Conservation (phyloP, 1,139 yeast genomes). For the Candida tropicalis region DNA sequence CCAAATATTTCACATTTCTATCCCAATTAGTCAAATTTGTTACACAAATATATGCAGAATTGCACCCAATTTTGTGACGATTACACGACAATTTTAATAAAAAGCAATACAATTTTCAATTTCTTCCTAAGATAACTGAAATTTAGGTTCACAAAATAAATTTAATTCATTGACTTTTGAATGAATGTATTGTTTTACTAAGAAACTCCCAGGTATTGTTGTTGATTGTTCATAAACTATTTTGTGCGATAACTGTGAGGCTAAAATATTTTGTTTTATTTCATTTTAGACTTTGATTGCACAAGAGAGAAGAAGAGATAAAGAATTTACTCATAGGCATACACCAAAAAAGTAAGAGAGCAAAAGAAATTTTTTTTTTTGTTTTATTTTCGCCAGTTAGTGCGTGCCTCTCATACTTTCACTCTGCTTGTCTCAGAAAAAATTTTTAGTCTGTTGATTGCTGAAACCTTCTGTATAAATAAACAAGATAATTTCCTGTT, state of each 20-base stretch:
- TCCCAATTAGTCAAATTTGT: not conserved
- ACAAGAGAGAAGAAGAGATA: not conserved
- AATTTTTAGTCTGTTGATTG: too few species aligned
- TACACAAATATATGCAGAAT: not conserved
- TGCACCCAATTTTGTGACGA: not conserved
- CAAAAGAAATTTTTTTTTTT: not conserved
- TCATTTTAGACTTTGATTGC: not conserved
- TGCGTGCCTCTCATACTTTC: not conserved
- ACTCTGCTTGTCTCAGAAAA: constrained; percentile 4
- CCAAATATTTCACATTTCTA: not conserved
- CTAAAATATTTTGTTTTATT: not conserved
- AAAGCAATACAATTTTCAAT: too few species aligned
- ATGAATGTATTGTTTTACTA: too few species aligned
- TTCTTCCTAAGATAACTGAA: too few species aligned
- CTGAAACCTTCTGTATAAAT: constrained; percentile 4
- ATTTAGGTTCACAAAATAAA: too few species aligned
- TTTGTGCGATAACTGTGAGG: not conserved
- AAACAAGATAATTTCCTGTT: not conserved
- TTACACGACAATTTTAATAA: not conserved
- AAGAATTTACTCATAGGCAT: too few species aligned
- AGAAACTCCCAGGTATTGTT: too few species aligned
- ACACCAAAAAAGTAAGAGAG: too few species aligned
- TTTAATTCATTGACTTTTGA: too few species aligned
- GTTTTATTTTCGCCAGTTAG: not conserved
- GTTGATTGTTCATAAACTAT: not conserved